Evolutionary conservation across 495 filamentous ascomycete species (phyloP), one percentile per base, ranked within the genome.

Genomic region (Thermothielavioides terrestris): DNA sequence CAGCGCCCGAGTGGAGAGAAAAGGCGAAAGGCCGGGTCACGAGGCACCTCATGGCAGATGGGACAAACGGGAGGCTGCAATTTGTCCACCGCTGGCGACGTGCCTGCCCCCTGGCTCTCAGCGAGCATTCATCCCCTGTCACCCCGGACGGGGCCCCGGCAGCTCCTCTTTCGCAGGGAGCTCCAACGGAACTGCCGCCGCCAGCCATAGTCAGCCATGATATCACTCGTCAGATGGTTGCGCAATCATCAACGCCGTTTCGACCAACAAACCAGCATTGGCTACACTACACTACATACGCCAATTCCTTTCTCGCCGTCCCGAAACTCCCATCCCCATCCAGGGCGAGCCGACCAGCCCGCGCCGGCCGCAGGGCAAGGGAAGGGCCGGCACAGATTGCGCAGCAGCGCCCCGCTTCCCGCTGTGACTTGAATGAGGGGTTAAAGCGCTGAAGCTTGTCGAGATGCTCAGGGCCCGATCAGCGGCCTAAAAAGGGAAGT

Each of bases 11-110:
- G n/a, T n/a, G 14, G 25, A 26, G 20, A 32, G 35, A 53, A 39
- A 26, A 49, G 43, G 26, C 25, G 15, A 42, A 17, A 25, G 31
- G 53, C 52, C 41, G 47, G 57, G 60, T 67, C 64, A 67, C 64
- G 60, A 59, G 64, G 60, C 44, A n/a, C n/a, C n/a, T n/a, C n/a
- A 40, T 47, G 23, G 26, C 45, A 49, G 48, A 39, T 35, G 46
- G 49, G 51, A 54, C 37, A 25, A 31, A 39, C 20, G 38, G 44
- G 48, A 31, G 34, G 39, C 45, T 54, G 43, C 53, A 49, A 57
- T 57, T 61, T 56, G 55, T 42, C 47, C 20, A 39, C 4, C 10
- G 26, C 23, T 15, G 21, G 42, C 20, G 32, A 54, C 38, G 20
- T 31, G 45, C n/a, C n/a, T n/a, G n/a, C 9, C 38, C 40, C 22